These are phyloP conservation scores for Pythium phragmiticola DNA, from an alignment of 352 stramenopile species.

Conservation along the genomic window DNA sequence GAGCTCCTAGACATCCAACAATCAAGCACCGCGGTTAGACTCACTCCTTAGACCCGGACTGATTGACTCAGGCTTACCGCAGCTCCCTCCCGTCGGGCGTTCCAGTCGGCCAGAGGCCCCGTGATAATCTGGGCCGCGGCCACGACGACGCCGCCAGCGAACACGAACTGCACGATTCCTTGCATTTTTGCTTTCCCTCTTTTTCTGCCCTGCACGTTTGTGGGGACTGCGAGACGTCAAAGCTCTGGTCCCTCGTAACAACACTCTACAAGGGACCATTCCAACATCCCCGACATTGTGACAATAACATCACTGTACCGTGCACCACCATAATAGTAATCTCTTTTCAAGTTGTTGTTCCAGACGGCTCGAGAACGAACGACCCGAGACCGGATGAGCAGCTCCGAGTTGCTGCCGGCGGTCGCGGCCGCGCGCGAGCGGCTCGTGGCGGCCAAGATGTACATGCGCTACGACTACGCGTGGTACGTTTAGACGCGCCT, in stretches of 20 bases:
- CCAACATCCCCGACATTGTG: no score
- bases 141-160: conserved; percentile 66
- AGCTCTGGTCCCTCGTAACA: background rate
- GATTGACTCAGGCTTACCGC: conserved; percentile 35
- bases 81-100: conserved; percentile 63
- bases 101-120: conserved; percentile 70
- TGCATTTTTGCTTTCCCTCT: conserved; percentile 43
- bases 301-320: background rate
- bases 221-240: background rate
- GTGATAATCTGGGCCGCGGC: conserved; percentile 66
- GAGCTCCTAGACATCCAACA: conserved; percentile 40
- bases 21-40: background rate
- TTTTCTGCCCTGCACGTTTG: conserved; percentile 1
- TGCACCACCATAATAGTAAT: background rate
- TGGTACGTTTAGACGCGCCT: conserved; percentile 39
- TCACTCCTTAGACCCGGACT: background rate
- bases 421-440: conserved; percentile 42
- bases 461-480: conserved; percentile 87
- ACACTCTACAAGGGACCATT: background rate
- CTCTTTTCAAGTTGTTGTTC: background rate
- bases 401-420: background rate
- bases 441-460: conserved; percentile 46
- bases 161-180: conserved; percentile 69
- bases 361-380: no score
- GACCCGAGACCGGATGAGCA: background rate